Evolutionary conservation across 148 eudicot genomes (phyloP), one percentile per base, ranked within the genome.

Genomic region (Persicaria maculosa): DNA sequence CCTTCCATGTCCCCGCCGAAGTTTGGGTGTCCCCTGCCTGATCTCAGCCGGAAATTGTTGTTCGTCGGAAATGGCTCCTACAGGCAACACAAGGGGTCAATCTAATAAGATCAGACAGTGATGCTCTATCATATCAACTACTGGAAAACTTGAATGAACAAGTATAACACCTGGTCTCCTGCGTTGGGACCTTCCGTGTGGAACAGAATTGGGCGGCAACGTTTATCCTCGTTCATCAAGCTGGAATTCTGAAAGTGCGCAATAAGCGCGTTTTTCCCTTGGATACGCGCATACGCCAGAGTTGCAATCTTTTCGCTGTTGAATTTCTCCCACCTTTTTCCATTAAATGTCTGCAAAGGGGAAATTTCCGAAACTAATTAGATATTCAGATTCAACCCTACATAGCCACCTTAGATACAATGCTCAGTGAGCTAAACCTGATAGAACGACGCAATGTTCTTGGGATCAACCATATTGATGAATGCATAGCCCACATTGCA

Each of bases 201-300:
- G 50, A 91, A 86, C 75, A 89, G 82, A 77, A 91, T 88, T 64
- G 97, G 97, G 67, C 91, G 97, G 73, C 93, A 91, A 14, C 89
- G 88, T 74, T 89, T 91, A 83, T 91, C 97, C 82, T 87, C 97
- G 44, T 89, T 91, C 97, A 91, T 87, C 83, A 91, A 75, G 86
- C 93, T 91, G 9, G 97, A 91, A 71, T 91, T 89, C 77, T 91
- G 97, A 74, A 91, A 91, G 82, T 91, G 97, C n/a, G 97, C 83
- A 45, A 91, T 80, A 19, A 91, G 91, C 59, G 97, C 88, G 68
- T 83, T 71, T 78, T 87, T 91, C 25, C 97, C 97, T 79, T 91
- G 97, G 77, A 91, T 91, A 59, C 94, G 85, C 75, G 90, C 97
- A 82, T 89, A 90, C 20, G 92, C 89, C 81, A 90, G 88, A 77